Evolutionary conservation across 2,329 filamentous ascomycete species (phyloP).

Genomic region (Conoideocrella luteorostrata): DNA sequence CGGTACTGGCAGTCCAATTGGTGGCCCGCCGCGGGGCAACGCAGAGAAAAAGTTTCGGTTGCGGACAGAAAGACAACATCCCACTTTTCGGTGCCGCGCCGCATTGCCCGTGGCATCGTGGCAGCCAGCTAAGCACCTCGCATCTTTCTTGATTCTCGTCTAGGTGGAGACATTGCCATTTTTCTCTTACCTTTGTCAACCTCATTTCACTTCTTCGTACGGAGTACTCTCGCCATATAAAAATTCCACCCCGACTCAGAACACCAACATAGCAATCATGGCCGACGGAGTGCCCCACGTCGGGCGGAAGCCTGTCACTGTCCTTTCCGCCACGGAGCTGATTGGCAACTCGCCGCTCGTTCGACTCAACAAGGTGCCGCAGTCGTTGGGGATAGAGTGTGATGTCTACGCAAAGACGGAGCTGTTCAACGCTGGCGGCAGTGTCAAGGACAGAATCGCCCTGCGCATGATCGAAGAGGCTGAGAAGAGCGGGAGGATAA

Average conservation of each 20-base stretch:
- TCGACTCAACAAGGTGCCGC: slow-evolving; percentile 84
- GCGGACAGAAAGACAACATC: too few species aligned
- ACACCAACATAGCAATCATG: too few species aligned
- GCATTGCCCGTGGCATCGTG: too few species aligned
- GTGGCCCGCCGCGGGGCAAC: background rate
- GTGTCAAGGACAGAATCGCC: slow-evolving; percentile 92
- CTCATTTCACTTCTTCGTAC: too few species aligned
- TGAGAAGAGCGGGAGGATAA: slow-evolving; percentile 85
- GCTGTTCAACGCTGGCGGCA: slow-evolving; percentile 89
- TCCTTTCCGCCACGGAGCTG: slow-evolving; percentile 68
- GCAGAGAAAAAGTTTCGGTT: background rate
- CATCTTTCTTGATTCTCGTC: too few species aligned
- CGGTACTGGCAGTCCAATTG: background rate
- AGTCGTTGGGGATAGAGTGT: slow-evolving; percentile 81
- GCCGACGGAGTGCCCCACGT: slow-evolving; percentile 3
- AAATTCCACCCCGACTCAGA: too few species aligned
- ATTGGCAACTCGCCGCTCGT: slow-evolving; percentile 97
- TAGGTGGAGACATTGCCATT: too few species aligned
- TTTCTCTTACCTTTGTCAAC: too few species aligned
- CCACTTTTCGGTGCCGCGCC: too few species aligned
- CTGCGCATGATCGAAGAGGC: slow-evolving; percentile 96
- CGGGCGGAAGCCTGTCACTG: slow-evolving; percentile 29
- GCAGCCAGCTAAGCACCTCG: too few species aligned
- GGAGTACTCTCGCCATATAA: too few species aligned
- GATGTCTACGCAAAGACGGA: slow-evolving; percentile 89